phyloP scores from a whole-genome alignment of 2,329 filamentous ascomycete species.

The Colletotrichum horii region DNA sequence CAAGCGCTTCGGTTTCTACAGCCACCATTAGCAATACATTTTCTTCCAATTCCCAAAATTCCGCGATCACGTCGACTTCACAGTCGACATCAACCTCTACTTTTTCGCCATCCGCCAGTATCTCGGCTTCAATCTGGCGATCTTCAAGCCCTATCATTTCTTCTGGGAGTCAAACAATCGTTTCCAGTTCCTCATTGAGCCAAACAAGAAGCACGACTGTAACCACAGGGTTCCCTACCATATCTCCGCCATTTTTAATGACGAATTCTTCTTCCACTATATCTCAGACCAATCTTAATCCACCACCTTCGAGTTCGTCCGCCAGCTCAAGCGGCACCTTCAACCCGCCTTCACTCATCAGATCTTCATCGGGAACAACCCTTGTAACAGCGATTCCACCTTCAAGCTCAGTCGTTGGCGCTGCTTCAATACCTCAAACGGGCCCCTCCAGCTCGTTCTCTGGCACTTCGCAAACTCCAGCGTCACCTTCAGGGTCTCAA shows the following conservation, averaged over 20 bases:
- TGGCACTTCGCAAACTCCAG: neutral
- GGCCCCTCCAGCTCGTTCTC: neutral
- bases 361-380: neutral
- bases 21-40: neutral
- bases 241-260: neutral
- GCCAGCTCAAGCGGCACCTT: neutral
- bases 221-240: neutral
- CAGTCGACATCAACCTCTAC: neutral
- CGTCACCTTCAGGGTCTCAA: neutral
- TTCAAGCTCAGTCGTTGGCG: neutral
- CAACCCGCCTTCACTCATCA: neutral
- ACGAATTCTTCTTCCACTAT: neutral
- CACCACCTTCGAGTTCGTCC: neutral
- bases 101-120: neutral
- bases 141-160: neutral
- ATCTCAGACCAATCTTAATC: neutral
- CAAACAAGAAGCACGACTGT: neutral
- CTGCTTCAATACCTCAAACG: neutral
- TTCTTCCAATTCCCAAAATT: neutral
- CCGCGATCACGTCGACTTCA: neutral
- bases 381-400: neutral
- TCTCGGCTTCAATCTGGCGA: neutral
- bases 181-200: neutral
- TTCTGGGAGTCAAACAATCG: neutral
- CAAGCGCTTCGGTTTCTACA: neutral